Conservation (phyloP, 2,329 filamentous ascomycete genomes). For the Raffaelea deltoideospora region DNA sequence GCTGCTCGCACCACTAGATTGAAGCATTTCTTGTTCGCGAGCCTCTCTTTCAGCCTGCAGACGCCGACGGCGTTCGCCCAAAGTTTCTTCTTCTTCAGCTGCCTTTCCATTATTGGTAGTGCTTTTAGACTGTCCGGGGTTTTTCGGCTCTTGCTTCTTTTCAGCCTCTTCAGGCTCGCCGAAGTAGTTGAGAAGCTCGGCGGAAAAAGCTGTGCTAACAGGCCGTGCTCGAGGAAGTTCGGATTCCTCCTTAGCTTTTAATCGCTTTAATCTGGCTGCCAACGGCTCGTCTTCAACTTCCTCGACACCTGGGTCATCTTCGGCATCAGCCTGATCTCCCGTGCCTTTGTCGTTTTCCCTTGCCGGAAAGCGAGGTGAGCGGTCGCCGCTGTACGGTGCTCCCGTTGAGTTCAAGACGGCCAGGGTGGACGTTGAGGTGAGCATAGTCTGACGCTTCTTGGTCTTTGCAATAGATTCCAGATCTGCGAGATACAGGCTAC, state of each 20-base stretch:
- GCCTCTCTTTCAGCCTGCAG: conserved; percentile 57
- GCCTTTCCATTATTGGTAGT: too few species aligned
- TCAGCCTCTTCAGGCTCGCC: conserved; percentile 30
- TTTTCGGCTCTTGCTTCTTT: conserved; percentile 16
- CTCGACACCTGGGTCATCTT: conserved; percentile 23
- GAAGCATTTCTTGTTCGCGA: conserved; percentile 36
- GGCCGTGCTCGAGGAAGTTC: conserved; percentile 39
- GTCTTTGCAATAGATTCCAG: too few species aligned
- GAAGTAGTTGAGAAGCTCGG: conserved; percentile 53
- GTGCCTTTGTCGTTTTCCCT: conserved; percentile 1
- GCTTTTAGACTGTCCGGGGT: conserved; percentile 12
- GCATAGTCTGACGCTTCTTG: conserved; percentile 26
- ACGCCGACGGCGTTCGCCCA: conserved; percentile 61
- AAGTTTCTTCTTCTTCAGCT: conserved; percentile 57
- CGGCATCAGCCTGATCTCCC: conserved; percentile 11
- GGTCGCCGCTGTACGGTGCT: conserved; percentile 6
- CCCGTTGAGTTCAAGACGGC: conserved; percentile 5
- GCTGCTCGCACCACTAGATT: conserved; percentile 13
- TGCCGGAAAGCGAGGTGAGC: background rate
- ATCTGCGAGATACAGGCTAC: conserved; percentile 13
- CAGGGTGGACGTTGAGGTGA: conserved; percentile 22
- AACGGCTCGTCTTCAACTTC: conserved; percentile 52
- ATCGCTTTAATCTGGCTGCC: conserved; percentile 46
- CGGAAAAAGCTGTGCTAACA: conserved; percentile 50
- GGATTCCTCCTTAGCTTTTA: conserved; percentile 40